Evolutionary conservation across 208 protist species (phyloP), one percentile per base, ranked within the genome.

Genomic region (Crithidia sp.): DNA sequence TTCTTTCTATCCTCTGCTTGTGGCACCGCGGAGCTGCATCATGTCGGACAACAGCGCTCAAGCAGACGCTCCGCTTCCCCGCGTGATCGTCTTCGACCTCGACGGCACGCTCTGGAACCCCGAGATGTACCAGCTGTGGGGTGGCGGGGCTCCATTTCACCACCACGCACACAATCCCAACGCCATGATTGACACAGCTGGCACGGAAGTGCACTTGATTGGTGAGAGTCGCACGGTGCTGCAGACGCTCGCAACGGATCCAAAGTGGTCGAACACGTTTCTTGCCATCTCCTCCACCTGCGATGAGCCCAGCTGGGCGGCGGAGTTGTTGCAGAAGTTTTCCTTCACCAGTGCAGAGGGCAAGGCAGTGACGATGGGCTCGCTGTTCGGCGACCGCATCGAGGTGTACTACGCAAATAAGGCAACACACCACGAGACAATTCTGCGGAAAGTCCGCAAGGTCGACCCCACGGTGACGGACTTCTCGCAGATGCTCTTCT

Each of bases 11-110:
- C 28, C 28, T 28, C 28, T 28, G 28, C 28, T 28, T 28, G 28
- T 28, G 28, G 28, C 28, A 28, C 28, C 28, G 28, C 28, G 28
- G 28, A 28, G 28, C 28, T 28, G 28, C 28, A 28, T 28, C 7
- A 45, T 28, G 39, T 50, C 58, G 3, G 40, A 5, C 7, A n/a
- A 16, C 14, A 63, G 37, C 19, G 12, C 43, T n/a, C 17, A 13
- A 8, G 47, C 3, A 7, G 10, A 12, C 4, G 28, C 40, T 17
- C 44, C 45, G 16, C 7, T 87, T 7, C 92, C 92, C 9, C 80
- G 83, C 41, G 86, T 96, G 37, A 93, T 97, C 76, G 91, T 95
- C 50, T 96, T 96, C 66, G 93, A 97, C 60, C 86, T 97, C 44
- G 93, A 97, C 64, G 93, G 91, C 8, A 97, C 93, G 8, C 70